These are phyloP conservation scores for Globisporangium sylvaticum DNA, from an alignment of 352 stramenopile genomes.

Conservation along the genomic window DNA sequence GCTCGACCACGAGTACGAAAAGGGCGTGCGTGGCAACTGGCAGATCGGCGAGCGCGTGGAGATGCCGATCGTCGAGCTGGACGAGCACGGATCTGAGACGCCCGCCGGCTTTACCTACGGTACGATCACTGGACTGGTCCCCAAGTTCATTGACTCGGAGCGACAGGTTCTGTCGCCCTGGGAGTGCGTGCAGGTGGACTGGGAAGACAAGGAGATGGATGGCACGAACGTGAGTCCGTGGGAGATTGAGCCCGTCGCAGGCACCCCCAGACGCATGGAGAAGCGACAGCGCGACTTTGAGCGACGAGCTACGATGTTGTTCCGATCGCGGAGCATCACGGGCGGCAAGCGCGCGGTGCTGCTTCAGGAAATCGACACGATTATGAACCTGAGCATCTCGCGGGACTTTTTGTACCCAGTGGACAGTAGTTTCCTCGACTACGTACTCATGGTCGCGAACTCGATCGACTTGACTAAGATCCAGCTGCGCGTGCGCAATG, in stretches of 20 bases:
- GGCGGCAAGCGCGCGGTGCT: constrained; percentile 42
- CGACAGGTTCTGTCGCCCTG: constrained; percentile 48
- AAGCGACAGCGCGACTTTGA: constrained; percentile 43
- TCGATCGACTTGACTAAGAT: constrained; percentile 85
- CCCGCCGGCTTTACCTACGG: constrained; percentile 59
- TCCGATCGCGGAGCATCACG: constrained; percentile 48
- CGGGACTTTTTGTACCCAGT: constrained; percentile 83
- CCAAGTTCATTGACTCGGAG: constrained; percentile 21
- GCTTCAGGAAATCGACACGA: constrained; percentile 48
- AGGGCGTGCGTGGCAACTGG: constrained; percentile 69
- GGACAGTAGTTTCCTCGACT: constrained; percentile 68
- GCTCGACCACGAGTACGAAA: constrained; percentile 79
- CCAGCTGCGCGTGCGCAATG: constrained; percentile 45
- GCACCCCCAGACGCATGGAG: constrained; percentile 22
- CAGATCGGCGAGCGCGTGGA: constrained; percentile 65
- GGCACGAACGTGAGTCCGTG: constrained; percentile 69
- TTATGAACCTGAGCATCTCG: constrained; percentile 69
- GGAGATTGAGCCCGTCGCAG: constrained; percentile 63
- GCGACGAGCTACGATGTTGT: constrained; percentile 33
- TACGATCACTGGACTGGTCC: constrained; percentile 42
- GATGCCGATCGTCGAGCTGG: constrained; percentile 67
- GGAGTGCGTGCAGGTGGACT: constrained; percentile 73
- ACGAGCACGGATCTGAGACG: constrained; percentile 55
- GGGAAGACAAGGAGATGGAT: constrained; percentile 68
- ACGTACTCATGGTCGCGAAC: constrained; percentile 79